Evolutionary conservation across 2,329 filamentous ascomycete species (phyloP).

Genomic region (Paecilomyces formosus): DNA sequence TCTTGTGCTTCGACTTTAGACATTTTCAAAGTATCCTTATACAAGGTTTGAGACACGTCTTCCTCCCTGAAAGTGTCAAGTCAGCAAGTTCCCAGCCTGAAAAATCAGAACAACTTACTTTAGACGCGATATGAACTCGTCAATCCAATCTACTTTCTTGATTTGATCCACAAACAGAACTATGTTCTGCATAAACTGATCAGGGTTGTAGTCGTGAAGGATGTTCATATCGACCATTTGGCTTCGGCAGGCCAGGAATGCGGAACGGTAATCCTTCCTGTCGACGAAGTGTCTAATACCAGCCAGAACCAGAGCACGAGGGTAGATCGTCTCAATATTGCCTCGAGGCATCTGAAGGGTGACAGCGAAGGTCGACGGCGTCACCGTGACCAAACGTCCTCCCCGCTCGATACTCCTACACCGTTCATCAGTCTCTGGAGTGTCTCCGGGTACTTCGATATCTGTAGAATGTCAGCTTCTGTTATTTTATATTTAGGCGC

Average conservation of each 20-base stretch:
- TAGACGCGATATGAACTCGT: slow-evolving; percentile 82
- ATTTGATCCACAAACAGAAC: slow-evolving; percentile 76
- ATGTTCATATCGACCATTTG: slow-evolving; percentile 98
- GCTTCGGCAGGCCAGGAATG: slow-evolving; percentile 80
- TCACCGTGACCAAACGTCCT: slow-evolving; percentile 76
- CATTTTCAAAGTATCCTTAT: slow-evolving; percentile 68
- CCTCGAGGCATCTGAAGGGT: slow-evolving; percentile 93
- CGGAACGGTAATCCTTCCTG: slow-evolving; percentile 69
- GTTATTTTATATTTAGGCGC: neutral
- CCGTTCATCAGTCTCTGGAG: slow-evolving; percentile 84
- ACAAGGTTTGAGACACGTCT: slow-evolving; percentile 89
- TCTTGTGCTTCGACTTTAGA: slow-evolving; percentile 20
- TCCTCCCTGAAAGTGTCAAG: slow-evolving; percentile 54
- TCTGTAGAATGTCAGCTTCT: slow-evolving; percentile 40
- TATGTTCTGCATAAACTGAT: slow-evolving; percentile 73
- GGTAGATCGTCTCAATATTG: slow-evolving; percentile 91
- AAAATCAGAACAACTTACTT: slow-evolving; percentile 45
- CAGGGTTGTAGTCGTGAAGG: slow-evolving; percentile 83
- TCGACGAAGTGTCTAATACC: slow-evolving; percentile 79
- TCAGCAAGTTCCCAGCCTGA: slow-evolving; percentile 15
- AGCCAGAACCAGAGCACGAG: slow-evolving; percentile 82
- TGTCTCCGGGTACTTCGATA: slow-evolving; percentile 75
- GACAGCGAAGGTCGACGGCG: slow-evolving; percentile 78
- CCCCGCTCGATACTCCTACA: slow-evolving; percentile 90
- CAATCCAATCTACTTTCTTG: slow-evolving; percentile 71